phyloP scores from a whole-genome alignment of 805 yeast species.

The Suhomyces sp. region DNA sequence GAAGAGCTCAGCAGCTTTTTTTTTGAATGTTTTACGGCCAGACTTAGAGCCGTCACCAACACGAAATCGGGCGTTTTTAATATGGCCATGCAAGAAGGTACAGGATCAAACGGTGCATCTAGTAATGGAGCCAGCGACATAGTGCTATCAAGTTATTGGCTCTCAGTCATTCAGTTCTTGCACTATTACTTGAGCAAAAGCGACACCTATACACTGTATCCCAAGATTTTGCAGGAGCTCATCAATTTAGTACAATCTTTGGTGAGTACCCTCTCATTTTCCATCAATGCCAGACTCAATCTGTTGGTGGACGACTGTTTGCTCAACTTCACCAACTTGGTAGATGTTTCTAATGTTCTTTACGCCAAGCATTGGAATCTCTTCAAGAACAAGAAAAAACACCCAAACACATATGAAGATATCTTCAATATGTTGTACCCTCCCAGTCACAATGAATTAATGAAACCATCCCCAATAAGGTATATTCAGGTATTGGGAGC shows the following conservation, averaged over 20 bases:
- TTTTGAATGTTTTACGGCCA: conserved; percentile 57
- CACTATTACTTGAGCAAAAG: conserved; percentile 76
- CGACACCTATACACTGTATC: conserved; percentile 51
- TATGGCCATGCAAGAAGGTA: conserved; percentile 28
- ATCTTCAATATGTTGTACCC: conserved; percentile 77
- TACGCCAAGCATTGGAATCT: conserved; percentile 69
- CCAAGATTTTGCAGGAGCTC: conserved; percentile 58
- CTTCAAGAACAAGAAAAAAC: conserved; percentile 43
- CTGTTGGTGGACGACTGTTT: conserved; percentile 61
- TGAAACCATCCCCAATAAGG: conserved; percentile 85
- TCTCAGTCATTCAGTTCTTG: conserved; percentile 72
- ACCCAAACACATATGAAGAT: conserved; percentile 62
- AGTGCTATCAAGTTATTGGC: conserved; percentile 80
- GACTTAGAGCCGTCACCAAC: conserved; percentile 57
- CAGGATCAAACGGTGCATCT: conserved; percentile 6
- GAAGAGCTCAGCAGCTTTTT: conserved; percentile 55
- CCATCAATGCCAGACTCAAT: conserved; percentile 60
- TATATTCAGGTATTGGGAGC: conserved; percentile 88
- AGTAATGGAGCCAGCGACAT: conserved; percentile 54
- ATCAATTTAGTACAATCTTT: conserved; percentile 55
- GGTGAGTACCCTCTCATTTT: conserved; percentile 62
- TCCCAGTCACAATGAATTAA: conserved; percentile 74
- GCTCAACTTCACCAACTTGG: conserved; percentile 75
- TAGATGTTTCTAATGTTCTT: conserved; percentile 71
- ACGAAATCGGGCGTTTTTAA: conserved; percentile 59